phyloP scores from a whole-genome alignment of 208 protist species.

The Leishmania guyanensis region DNA sequence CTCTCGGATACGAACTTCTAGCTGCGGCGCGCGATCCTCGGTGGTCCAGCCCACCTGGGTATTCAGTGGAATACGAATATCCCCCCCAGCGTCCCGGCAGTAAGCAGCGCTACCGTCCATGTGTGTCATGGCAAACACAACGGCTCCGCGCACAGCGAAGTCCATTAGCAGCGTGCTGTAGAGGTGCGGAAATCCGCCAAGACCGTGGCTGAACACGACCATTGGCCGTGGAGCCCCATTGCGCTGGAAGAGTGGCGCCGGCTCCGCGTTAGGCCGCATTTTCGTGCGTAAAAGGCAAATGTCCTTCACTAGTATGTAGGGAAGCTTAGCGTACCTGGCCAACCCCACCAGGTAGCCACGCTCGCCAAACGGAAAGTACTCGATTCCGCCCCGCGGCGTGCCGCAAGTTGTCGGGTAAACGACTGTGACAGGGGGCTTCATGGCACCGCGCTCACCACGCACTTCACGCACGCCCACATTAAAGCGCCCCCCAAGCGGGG shows the following conservation, averaged over 20 bases:
- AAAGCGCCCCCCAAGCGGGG: conserved; percentile 52
- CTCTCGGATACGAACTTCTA: conserved; percentile 57
- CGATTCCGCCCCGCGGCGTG: conserved; percentile 9
- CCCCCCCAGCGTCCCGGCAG: conserved; percentile 53
- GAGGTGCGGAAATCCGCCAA: conserved; percentile 58
- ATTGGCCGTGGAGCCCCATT: conserved; percentile 48
- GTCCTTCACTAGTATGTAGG: conserved; percentile 58
- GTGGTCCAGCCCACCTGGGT: conserved; percentile 39
- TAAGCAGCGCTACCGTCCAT: conserved; percentile 79
- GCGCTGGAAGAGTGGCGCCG: conserved; percentile 38
- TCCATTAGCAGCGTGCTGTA: conserved; percentile 75
- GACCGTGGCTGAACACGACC: conserved; percentile 84
- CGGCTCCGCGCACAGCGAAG: conserved; percentile 65
- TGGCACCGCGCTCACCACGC: conserved; percentile 17
- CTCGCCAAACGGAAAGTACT: conserved; percentile 73
- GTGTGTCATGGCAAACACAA: conserved; percentile 78
- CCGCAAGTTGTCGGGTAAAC: conserved; percentile 62
- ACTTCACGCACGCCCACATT: conserved; percentile 54
- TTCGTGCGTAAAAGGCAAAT: conserved; percentile 36
- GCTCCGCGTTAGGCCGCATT: conserved; percentile 24
- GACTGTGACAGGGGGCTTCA: conserved; percentile 58
- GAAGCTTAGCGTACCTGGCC: conserved; percentile 49
- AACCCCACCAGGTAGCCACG: conserved; percentile 58
- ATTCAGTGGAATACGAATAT: conserved; percentile 34
- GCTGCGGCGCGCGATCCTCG: conserved; percentile 56